These are phyloP conservation scores for Phytopythium litorale DNA, from an alignment of 352 stramenopile genomes.

Conservation along the genomic window DNA sequence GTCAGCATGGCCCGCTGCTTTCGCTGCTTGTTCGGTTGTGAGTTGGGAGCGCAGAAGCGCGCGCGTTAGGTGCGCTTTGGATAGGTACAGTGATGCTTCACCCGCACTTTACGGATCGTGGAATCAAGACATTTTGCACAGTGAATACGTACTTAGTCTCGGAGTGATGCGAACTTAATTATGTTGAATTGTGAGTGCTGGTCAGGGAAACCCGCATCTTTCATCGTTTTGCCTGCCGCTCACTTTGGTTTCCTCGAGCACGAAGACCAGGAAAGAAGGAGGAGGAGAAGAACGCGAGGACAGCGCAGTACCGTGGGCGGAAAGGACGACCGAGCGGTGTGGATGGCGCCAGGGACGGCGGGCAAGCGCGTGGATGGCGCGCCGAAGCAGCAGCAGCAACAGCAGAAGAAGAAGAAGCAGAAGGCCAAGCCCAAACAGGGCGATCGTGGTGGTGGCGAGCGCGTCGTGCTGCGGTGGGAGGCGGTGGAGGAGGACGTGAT, in stretches of 20 bases:
- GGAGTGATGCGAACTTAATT: neutral
- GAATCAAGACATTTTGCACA: neutral
- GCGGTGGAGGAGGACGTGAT: neutral
- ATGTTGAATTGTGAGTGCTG: neutral
- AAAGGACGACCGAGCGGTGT: neutral
- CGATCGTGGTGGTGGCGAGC: neutral
- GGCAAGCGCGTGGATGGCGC: neutral
- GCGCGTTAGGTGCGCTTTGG: neutral
- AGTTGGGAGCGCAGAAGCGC: neutral
- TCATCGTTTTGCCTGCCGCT: neutral
- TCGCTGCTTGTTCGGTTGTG: neutral
- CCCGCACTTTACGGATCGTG: neutral
- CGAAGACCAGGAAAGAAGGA: neutral
- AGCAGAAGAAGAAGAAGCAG: slow-evolving; percentile 11
- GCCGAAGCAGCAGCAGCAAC: slow-evolving; percentile 10
- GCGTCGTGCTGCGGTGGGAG: slow-evolving; percentile 5
- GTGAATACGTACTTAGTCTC: neutral
- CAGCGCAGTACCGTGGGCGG: neutral
- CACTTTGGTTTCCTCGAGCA: neutral
- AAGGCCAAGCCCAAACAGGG: slow-evolving; percentile 1
- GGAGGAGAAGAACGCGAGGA: too few relatives aligned
- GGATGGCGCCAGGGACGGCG: neutral
- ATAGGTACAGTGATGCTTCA: neutral
- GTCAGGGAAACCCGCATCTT: slow-evolving; percentile 1
- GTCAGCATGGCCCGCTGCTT: neutral